Conservation (phyloP, 2,329 filamentous ascomycete genomes). For the Rhexocercosporidium sp. region DNA sequence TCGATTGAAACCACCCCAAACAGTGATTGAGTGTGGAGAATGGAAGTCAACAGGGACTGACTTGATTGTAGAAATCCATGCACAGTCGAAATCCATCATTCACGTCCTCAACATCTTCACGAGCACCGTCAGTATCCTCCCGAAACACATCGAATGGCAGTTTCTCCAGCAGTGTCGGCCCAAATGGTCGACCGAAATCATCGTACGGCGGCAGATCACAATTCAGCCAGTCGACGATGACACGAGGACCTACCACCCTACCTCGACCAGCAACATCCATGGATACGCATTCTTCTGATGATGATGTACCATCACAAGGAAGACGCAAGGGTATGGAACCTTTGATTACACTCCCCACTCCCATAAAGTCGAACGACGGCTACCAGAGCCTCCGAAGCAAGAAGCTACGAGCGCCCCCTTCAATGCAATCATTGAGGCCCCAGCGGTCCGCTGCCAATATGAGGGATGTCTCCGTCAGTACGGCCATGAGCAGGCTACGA, state of each 20-base stretch:
- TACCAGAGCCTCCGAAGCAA: slow-evolving; percentile 35
- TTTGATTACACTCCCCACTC: slow-evolving; percentile 42
- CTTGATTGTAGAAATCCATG: slow-evolving; percentile 15
- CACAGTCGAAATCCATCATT: slow-evolving; percentile 38
- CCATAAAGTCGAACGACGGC: slow-evolving; percentile 32
- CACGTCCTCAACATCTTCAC: slow-evolving; percentile 47
- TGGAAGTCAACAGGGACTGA: slow-evolving; percentile 4
- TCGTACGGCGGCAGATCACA: slow-evolving; percentile 51
- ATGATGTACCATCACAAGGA: slow-evolving; percentile 38
- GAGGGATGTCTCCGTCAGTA: slow-evolving; percentile 46
- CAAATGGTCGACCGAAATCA: slow-evolving; percentile 53
- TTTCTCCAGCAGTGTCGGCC: slow-evolving; percentile 63
- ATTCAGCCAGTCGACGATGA: slow-evolving; percentile 53
- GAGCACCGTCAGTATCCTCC: slow-evolving; percentile 48
- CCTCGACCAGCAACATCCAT: slow-evolving; percentile 49
- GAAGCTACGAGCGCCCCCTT: slow-evolving; percentile 41
- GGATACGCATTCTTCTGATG: slow-evolving; percentile 43
- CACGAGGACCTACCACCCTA: slow-evolving; percentile 48
- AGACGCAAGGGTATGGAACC: slow-evolving; percentile 58
- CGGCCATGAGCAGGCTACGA: slow-evolving; percentile 43
- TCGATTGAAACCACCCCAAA: slow-evolving; percentile 2
- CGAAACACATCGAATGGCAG: slow-evolving; percentile 51
- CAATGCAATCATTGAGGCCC: slow-evolving; percentile 34
- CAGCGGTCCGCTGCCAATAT: slow-evolving; percentile 26
- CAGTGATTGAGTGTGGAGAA: background rate